Percentiles rank a stretch among this genome's conserved stretches.
phyloP scores from a whole-genome alignment of 2,329 filamentous ascomycete species.

The Arachnomyces sp. region DNA sequence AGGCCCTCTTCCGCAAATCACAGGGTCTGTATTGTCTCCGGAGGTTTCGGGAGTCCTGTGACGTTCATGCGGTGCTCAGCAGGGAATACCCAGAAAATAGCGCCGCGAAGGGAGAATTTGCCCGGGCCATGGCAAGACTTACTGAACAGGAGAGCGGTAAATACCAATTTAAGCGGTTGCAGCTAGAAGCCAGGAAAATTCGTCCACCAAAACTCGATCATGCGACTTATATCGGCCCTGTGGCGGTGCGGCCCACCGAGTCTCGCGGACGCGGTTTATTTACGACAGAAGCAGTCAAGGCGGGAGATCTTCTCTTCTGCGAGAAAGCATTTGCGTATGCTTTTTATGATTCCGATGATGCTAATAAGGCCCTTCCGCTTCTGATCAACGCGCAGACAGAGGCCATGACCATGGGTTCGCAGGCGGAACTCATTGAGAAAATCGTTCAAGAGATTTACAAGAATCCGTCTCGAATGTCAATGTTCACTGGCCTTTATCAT shows the following conservation, averaged over 20 bases:
- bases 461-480: slow-evolving; percentile 27
- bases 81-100: slow-evolving; percentile 28
- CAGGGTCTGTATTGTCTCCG: slow-evolving; percentile 39
- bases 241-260: slow-evolving; percentile 33
- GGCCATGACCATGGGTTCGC: slow-evolving; percentile 26
- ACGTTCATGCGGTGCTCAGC: slow-evolving; percentile 26
- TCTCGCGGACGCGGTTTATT: slow-evolving; percentile 45
- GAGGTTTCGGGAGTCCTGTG: slow-evolving; percentile 30
- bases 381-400: slow-evolving; percentile 33
- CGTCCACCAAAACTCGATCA: slow-evolving; percentile 39
- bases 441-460: slow-evolving; percentile 40
- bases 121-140: slow-evolving; percentile 18
- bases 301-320: slow-evolving; percentile 47
- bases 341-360: slow-evolving; percentile 19
- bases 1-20: slow-evolving; percentile 38
- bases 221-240: slow-evolving; percentile 38
- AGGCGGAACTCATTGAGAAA: slow-evolving; percentile 33
- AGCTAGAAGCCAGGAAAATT: slow-evolving; percentile 23
- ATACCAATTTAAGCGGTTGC: slow-evolving; percentile 16
- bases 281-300: slow-evolving; percentile 38
- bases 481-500: slow-evolving; percentile 33
- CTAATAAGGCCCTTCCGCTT: slow-evolving; percentile 15
- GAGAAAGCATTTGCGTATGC: slow-evolving; percentile 48
- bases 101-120: slow-evolving; percentile 21
- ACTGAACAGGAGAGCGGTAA: slow-evolving; percentile 14